Conservation (phyloP, 2,329 filamentous ascomycete species). For the Xylariomycetidae sp. region DNA sequence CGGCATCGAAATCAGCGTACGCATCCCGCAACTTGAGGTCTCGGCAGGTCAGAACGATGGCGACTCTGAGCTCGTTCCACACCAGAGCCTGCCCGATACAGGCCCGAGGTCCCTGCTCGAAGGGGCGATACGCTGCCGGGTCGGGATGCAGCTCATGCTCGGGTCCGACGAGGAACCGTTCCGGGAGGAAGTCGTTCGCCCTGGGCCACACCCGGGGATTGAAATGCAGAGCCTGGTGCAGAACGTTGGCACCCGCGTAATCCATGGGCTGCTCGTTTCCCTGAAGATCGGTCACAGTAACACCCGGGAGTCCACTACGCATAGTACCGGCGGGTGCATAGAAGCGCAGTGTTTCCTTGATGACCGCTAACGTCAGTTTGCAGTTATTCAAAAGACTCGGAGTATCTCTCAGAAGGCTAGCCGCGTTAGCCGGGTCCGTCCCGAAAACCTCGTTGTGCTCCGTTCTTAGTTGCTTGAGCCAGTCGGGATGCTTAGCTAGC, state of each 20-base stretch:
- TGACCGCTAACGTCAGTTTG: constrained; percentile 2
- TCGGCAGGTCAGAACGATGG: constrained; percentile 2
- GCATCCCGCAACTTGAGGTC: constrained; percentile 6
- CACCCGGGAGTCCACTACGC: constrained; percentile 2
- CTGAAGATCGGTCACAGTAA: constrained; percentile 3
- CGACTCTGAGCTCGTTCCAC: constrained; percentile 4
- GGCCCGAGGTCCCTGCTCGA: constrained; percentile 10
- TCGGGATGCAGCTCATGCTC: constrained; percentile 4
- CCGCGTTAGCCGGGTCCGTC: not conserved
- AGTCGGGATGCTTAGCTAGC: constrained; percentile 5
- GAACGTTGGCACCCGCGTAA: not conserved
- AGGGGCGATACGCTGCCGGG: constrained; percentile 5
- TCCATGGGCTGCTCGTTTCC: constrained; percentile 4
- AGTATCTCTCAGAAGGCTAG: not conserved
- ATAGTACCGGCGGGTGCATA: constrained; percentile 4
- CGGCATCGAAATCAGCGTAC: constrained; percentile 8
- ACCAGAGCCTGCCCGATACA: constrained; percentile 10
- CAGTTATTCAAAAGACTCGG: constrained; percentile 4
- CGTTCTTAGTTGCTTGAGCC: not conserved
- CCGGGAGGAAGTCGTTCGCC: constrained; percentile 7
- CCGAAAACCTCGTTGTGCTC: constrained; percentile 6
- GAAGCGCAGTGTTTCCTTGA: constrained; percentile 12
- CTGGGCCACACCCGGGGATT: constrained; percentile 8
- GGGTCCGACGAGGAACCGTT: constrained; percentile 6
- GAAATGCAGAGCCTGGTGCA: constrained; percentile 6